Percentiles rank a stretch among this genome's conserved stretches.
Conservation (phyloP, 2,329 filamentous ascomycete species). For the Phaeophleospora eucalypticola region DNA sequence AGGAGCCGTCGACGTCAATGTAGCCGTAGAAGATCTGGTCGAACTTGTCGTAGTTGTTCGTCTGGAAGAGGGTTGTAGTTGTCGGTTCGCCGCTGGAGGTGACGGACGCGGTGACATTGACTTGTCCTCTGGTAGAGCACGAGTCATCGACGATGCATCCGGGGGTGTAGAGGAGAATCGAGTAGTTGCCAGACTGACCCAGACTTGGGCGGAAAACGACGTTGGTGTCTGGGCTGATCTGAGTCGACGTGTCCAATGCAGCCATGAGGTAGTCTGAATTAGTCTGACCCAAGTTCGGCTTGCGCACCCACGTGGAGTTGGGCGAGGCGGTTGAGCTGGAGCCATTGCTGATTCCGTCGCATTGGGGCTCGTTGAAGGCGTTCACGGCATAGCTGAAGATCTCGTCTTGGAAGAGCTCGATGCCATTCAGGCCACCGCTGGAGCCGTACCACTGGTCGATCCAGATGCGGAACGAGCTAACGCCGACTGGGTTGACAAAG, state of each 20-base stretch:
- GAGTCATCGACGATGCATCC: constrained; percentile 78
- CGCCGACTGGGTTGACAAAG: constrained; percentile 83
- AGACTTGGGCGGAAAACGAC: constrained; percentile 83
- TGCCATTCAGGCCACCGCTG: constrained; percentile 78
- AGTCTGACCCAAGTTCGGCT: constrained; percentile 61
- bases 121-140: constrained; percentile 70
- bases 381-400: constrained; percentile 70
- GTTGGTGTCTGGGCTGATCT: constrained; percentile 53
- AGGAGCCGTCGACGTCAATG: constrained; percentile 70
- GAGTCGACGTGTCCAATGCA: constrained; percentile 47
- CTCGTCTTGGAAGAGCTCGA: constrained; percentile 79
- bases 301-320: constrained; percentile 61
- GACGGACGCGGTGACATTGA: constrained; percentile 75
- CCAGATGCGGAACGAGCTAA: constrained; percentile 81
- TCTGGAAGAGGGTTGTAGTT: constrained; percentile 70
- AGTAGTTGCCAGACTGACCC: constrained; percentile 84
- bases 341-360: constrained; percentile 58
- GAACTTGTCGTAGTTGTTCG: constrained; percentile 95
- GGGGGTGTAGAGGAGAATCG: constrained; percentile 85
- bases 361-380: constrained; percentile 83
- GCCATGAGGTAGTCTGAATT: constrained; percentile 73
- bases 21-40: constrained; percentile 85
- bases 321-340: constrained; percentile 63
- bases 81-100: constrained; percentile 47
- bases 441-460: constrained; percentile 82